Conservation (phyloP, 345 rosid species). For the rapeseed (Brassica napus) region DNA sequence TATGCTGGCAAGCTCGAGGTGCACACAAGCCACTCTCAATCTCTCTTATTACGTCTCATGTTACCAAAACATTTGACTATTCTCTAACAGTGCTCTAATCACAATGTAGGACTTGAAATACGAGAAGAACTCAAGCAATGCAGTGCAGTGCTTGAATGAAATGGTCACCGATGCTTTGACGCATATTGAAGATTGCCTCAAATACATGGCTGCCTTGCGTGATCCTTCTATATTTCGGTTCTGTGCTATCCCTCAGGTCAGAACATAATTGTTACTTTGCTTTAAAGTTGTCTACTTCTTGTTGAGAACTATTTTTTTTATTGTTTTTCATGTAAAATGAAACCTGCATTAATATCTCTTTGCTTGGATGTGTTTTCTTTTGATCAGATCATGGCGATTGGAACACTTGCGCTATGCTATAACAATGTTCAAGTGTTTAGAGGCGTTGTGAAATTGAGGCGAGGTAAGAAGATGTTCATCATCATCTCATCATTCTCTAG, state of each 20-base stretch:
- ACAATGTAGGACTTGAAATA: constrained; percentile 70
- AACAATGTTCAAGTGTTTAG: constrained; percentile 88
- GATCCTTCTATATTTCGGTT: constrained; percentile 80
- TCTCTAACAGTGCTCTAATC: constrained; percentile 15
- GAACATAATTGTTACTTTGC: not conserved
- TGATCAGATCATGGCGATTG: constrained; percentile 90
- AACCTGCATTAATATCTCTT: constrained; percentile 4
- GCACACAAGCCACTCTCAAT: constrained; percentile 17
- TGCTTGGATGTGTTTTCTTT: constrained; percentile 32
- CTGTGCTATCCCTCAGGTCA: constrained; percentile 93
- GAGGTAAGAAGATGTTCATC: constrained; percentile 59
- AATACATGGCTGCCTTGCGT: constrained; percentile 61
- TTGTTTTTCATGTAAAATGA: not conserved
- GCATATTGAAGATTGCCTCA: constrained; percentile 80
- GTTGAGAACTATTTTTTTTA: not conserved
- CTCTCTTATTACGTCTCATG: constrained; percentile 3
- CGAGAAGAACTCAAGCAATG: constrained; percentile 75
- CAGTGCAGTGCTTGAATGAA: constrained; percentile 93
- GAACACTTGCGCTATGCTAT: constrained; percentile 89
- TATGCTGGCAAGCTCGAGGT: constrained; percentile 97
- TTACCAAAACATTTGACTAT: constrained; percentile 6
- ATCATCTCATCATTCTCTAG: not conserved
- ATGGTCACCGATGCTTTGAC: constrained; percentile 83
- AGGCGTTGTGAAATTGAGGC: constrained; percentile 96
- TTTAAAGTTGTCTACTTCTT: not conserved